These are phyloP conservation scores for Eucalyptus fibrosa DNA, from an alignment of 345 rosid genomes.

Conservation along the genomic window DNA sequence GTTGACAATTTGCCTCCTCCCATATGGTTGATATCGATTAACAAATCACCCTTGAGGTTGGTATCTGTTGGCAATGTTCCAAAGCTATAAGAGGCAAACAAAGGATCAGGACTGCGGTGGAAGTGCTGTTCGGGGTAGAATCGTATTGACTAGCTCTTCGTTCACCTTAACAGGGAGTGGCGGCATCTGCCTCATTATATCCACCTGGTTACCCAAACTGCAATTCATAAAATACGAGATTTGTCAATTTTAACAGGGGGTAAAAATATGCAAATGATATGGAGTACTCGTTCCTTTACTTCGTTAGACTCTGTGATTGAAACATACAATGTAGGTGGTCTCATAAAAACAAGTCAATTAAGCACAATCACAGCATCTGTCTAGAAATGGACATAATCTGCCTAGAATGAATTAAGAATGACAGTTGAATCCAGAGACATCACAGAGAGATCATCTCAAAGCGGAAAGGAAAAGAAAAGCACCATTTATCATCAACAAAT, in stretches of 20 bases:
- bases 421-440: background rate
- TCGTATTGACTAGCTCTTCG: conserved; percentile 30
- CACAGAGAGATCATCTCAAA: background rate
- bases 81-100: background rate
- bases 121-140: conserved; percentile 17
- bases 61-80: background rate
- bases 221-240: background rate
- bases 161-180: conserved; percentile 39
- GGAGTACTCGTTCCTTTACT: background rate
- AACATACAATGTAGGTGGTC: background rate
- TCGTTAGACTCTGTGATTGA: background rate
- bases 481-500: background rate
- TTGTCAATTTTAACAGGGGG: background rate
- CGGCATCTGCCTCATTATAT: conserved; percentile 73
- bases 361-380: background rate
- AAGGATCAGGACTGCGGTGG: conserved; percentile 10
- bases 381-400: background rate
- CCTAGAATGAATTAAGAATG: background rate
- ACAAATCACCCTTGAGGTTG: background rate
- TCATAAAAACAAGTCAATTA: background rate
- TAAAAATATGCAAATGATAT: background rate
- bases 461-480: background rate
- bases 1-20: background rate
- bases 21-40: background rate
- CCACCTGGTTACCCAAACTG: conserved; percentile 50